Evolutionary conservation across 192 early-diverging fungal genomes (phyloP), one percentile per base, ranked within the genome.

Genomic region (Chytriomyces sp.): DNA sequence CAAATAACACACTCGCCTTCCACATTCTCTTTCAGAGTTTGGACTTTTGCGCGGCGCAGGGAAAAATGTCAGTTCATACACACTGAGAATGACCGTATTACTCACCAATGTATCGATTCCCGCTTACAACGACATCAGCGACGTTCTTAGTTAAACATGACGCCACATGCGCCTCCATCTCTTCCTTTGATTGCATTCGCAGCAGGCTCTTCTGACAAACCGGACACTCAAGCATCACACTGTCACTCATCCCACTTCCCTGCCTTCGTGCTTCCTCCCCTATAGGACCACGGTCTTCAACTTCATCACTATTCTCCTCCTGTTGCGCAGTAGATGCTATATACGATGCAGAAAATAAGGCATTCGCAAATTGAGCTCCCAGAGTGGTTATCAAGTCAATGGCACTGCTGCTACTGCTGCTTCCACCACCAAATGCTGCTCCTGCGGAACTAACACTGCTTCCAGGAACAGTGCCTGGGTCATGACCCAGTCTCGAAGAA

Each of bases 1-100:
- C 96, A 98, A 59, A 98, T 98, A 0, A 92, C 88, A 81, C 96
- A 98, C 75, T 98, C 96, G 76, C 89, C 50, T 5, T 50, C 69
- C 5, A 81, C 28, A 47, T 57, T 66, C 46, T 83, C 82, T 49
- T 80, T 79, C 24, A 83, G 67, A 6, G 67, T 70, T 66, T 86
- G 82, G 43, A 77, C 82, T 80, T 53, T 16, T 46, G 59, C 5
- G 28, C 72, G 35, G 45, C 49, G 53, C 18, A 67, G 16, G 50
- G 4, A 65, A 45, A 50, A 24, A 18, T 28, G 8, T 62, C 13
- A 45, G 7, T 18, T 67, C 45, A 43, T 46, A 67, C 28, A 67
- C 28, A 28, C 2, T 35, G 46, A 67, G 20, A 67, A 67, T 47
- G 43, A 61, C 75, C 83, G 35, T 35, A 35, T 35, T 35, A 4